A percentile compares a stretch with the other conserved stretches of the same genome.
phyloP scores from a whole-genome alignment of 2,329 filamentous ascomycete species.

The Lasiodiplodia sp. region DNA sequence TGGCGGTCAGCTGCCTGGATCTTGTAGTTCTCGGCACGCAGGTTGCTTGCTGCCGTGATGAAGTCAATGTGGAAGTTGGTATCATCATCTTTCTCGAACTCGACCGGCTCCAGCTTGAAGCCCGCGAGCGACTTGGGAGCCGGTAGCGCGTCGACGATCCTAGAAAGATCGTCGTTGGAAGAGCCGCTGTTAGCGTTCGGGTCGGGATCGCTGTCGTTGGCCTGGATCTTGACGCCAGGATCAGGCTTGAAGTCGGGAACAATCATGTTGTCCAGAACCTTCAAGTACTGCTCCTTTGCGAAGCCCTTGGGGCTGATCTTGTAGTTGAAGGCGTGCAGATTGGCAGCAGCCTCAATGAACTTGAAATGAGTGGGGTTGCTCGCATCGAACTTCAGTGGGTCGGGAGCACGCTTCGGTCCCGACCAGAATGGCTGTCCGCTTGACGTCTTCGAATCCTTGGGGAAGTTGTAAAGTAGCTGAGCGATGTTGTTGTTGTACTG shows the following conservation, averaged over 20 bases:
- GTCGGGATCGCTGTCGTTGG: conserved; percentile 92
- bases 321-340: conserved; percentile 97
- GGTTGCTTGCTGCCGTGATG: conserved; percentile 95
- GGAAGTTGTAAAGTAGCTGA: conserved; percentile 95
- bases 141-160: conserved; percentile 76
- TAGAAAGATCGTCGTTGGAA: conserved; percentile 76
- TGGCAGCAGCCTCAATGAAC: conserved; percentile 87
- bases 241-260: conserved; percentile 94
- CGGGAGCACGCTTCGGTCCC: conserved; percentile 94
- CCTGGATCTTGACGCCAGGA: conserved; percentile 93
- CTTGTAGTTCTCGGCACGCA: conserved; percentile 97
- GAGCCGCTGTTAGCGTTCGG: conserved; percentile 72
- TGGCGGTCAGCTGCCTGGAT: conserved; percentile 91
- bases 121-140: conserved; percentile 80
- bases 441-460: conserved; percentile 88
- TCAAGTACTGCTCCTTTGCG: conserved; percentile 74
- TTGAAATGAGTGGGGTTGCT: conserved; percentile 85
- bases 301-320: conserved; percentile 85
- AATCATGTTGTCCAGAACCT: conserved; percentile 89
- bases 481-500: conserved; percentile 97
- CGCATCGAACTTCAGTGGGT: conserved; percentile 86
- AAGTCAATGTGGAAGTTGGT: conserved; percentile 99
- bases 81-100: conserved; percentile 99
- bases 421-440: conserved; percentile 96
- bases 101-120: conserved; percentile 88